Conservation (phyloP, 352 stramenopile species). For the Phytophthora fragariaefolia region DNA sequence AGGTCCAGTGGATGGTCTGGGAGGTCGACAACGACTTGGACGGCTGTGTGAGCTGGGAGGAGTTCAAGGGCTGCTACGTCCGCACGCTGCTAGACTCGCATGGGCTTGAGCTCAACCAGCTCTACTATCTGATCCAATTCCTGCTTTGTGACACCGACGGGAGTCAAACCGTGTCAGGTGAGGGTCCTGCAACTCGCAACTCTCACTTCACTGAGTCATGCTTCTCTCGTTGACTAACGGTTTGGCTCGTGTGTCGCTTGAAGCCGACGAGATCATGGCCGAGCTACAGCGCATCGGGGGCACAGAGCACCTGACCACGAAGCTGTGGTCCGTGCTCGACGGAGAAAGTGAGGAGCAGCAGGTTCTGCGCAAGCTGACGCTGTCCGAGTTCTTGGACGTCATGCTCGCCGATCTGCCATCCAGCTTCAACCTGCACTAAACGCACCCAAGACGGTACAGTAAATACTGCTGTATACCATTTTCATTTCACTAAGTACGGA, state of each 20-base stretch:
- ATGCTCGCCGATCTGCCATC: slow-evolving; percentile 49
- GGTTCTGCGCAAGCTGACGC: slow-evolving; percentile 52
- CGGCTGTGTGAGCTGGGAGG: slow-evolving; percentile 90
- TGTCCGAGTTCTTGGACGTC: slow-evolving; percentile 58
- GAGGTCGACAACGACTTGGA: slow-evolving; percentile 97
- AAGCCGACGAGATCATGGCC: slow-evolving; percentile 54
- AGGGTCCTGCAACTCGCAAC: neutral
- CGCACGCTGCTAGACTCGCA: slow-evolving; percentile 92
- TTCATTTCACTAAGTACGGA: slow-evolving; percentile 10
- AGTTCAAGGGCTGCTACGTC: slow-evolving; percentile 94
- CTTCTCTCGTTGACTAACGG: neutral
- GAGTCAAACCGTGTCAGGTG: slow-evolving; percentile 88
- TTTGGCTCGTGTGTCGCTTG: neutral
- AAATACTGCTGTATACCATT: neutral
- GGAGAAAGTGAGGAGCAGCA: slow-evolving; percentile 52
- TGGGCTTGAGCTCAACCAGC: slow-evolving; percentile 92
- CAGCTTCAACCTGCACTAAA: slow-evolving; percentile 41
- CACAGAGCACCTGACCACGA: slow-evolving; percentile 48
- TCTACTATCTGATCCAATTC: slow-evolving; percentile 96
- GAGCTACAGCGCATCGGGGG: slow-evolving; percentile 57
- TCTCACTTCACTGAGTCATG: neutral
- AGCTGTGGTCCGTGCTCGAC: slow-evolving; percentile 47
- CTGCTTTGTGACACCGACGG: slow-evolving; percentile 93
- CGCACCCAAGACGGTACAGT: neutral
- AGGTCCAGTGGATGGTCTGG: slow-evolving; percentile 97